Percentiles rank a stretch among this genome's conserved stretches.
Conservation (phyloP, 352 stramenopile genomes). For the Phytophthora sansomeana region DNA sequence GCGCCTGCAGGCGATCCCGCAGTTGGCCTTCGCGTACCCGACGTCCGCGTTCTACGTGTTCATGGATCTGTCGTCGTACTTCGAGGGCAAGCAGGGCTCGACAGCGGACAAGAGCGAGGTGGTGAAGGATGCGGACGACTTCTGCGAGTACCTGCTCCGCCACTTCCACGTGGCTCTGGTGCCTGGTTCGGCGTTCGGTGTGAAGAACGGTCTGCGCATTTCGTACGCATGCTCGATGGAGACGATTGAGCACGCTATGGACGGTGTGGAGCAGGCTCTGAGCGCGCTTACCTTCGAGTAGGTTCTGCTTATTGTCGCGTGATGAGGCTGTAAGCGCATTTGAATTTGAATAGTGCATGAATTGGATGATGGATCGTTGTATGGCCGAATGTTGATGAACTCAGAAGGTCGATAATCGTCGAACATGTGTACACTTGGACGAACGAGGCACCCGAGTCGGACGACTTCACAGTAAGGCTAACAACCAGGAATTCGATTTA, state of each 20-base stretch:
- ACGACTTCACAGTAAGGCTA: no score
- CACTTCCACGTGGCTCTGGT: constrained; percentile 94
- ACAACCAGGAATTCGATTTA: no score
- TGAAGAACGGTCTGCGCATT: constrained; percentile 93
- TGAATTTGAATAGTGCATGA: no score
- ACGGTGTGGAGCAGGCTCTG: constrained; percentile 74
- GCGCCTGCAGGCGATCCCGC: no score
- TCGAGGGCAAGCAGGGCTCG: constrained; percentile 61
- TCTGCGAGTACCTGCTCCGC: constrained; percentile 95
- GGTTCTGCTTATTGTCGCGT: no score
- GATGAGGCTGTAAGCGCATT: no score
- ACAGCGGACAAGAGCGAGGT: constrained; percentile 53
- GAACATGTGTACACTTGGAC: no score
- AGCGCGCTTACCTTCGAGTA: no score
- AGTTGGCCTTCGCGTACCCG: constrained; percentile 89
- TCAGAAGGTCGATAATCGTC: no score
- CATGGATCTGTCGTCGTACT: constrained; percentile 89
- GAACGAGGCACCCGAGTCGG: no score
- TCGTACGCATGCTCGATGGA: constrained; percentile 97
- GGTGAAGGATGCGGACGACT: constrained; percentile 67
- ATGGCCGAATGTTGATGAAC: no score
- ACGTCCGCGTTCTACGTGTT: constrained; percentile 97
- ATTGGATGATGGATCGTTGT: no score
- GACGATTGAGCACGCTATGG: constrained; percentile 69
- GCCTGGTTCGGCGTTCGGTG: constrained; percentile 95